These are phyloP conservation scores for Hymenochaete sp. DNA, from an alignment of 1,284 basidiomycete species.

Conservation along the genomic window DNA sequence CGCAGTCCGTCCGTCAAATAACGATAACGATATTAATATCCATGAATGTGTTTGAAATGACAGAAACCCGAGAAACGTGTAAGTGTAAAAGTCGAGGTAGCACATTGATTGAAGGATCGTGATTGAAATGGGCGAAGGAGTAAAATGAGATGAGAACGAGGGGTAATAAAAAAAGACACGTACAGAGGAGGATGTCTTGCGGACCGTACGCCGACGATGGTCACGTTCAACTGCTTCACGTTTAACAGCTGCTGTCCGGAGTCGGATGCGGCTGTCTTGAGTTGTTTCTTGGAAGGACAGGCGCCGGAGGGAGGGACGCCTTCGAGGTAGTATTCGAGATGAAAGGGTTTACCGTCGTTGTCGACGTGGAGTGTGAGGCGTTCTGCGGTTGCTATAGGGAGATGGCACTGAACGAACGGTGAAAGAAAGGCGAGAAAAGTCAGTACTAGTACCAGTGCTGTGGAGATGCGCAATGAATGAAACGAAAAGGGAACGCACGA, in stretches of 20 bases:
- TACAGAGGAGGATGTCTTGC: slow-evolving; percentile 51
- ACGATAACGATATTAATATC: not conserved
- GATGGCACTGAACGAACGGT: slow-evolving; percentile 45
- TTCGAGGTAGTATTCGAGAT: slow-evolving; percentile 61
- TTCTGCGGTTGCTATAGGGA: slow-evolving; percentile 43
- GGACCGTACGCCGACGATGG: slow-evolving; percentile 37
- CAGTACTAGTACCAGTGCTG: slow-evolving; percentile 16
- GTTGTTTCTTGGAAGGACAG: slow-evolving; percentile 37
- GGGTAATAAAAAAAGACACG: too few relatives aligned
- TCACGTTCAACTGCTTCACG: slow-evolving; percentile 41
- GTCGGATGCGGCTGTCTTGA: slow-evolving; percentile 23
- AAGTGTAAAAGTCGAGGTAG: not conserved
- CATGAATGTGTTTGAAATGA: too few relatives aligned
- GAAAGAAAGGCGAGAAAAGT: slow-evolving; percentile 15
- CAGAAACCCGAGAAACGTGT: too few relatives aligned
- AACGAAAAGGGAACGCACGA: slow-evolving; percentile 38
- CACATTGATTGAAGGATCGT: slow-evolving; percentile 1
- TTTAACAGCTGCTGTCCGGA: slow-evolving; percentile 23
- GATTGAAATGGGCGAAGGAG: slow-evolving; percentile 10
- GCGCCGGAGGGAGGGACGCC: slow-evolving; percentile 56
- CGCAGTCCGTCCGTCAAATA: slow-evolving; percentile 13
- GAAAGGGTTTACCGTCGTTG: slow-evolving; percentile 40
- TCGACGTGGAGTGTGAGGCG: slow-evolving; percentile 50
- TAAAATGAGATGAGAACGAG: too few relatives aligned
- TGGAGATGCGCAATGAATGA: slow-evolving; percentile 6